Base-by-base conservation (phyloP, 2,329 filamentous ascomycete species). In the Cercospora janseana region DNA sequence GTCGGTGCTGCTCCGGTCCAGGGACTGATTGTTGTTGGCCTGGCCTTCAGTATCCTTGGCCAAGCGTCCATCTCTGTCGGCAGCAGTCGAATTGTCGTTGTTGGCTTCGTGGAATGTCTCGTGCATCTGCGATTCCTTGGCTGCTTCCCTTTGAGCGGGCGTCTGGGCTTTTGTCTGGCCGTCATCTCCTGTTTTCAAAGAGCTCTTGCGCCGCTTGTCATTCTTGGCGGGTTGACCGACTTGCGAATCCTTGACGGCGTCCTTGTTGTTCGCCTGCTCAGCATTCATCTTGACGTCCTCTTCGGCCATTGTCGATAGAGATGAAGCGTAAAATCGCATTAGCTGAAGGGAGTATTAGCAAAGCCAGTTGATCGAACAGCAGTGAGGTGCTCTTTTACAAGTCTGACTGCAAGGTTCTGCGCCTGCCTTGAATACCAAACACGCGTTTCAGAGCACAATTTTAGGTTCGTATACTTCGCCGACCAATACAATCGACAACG, bases 91-190 rank as follows among this genome's bases (percentile, higher is more conserved):
- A 24, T 23, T n/a, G 9, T 20, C 24, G 18, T 20, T 28, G 12
- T 26, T 37, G 26, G 44, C 44, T 28, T 40, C 44, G 24, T 47
- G 44, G 34, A 47, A 47, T 6, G 44, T 47, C 32, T 47, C 44
- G 18, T 47, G 44, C 44, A 47, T 47, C 16, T 40, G 44, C 16
- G 34, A 47, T 34, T 47, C 44, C 16, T 47, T 47, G 2, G 32
- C 44, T 15, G 44, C 44, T 47, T 47, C 44, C 18, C 13, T 40
- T 34, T 47, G 44, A 16, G 44, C 44, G 15, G 44, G 44, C 4
- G 32, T 38, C 26, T 40, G 44, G 1, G 44, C 43, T 8, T 35
- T 46, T 20, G 15, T 18, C 21, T 35, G 23, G 24, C 40, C 40
- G 6, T 47, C 44, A 6, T 28, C 44, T 5, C 13, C 15, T 26